A percentile compares a stretch with the other conserved stretches of the same genome.
Evolutionary conservation across 805 yeast species (phyloP).

Genomic region (Cyberlindnera sargentensis): DNA sequence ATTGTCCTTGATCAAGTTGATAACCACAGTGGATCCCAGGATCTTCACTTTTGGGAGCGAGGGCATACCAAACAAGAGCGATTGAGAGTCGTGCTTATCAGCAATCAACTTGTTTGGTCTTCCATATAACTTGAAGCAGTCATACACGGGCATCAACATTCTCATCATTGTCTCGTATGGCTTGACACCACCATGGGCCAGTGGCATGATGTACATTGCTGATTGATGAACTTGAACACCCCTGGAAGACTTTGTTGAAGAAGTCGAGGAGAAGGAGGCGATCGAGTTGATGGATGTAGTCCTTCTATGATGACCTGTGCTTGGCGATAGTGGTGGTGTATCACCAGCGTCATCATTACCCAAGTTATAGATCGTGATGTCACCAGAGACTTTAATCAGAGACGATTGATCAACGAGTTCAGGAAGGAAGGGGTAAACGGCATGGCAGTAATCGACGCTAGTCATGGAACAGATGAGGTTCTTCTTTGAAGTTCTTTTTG

Average conservation of each 20-base stretch:
- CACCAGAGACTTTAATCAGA: conserved; percentile 49
- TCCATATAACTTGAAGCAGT: conserved; percentile 66
- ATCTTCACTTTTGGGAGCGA: conserved; percentile 63
- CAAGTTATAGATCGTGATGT: conserved; percentile 33
- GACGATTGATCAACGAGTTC: conserved; percentile 52
- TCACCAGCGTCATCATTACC: conserved; percentile 3
- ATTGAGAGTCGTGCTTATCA: conserved; percentile 44
- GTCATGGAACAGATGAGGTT: conserved; percentile 44
- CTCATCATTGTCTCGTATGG: conserved; percentile 70
- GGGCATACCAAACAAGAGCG: conserved; percentile 68
- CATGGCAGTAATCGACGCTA: conserved; percentile 37
- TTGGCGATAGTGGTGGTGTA: conserved; percentile 2
- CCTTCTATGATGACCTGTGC: conserved; percentile 3
- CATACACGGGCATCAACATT: conserved; percentile 60
- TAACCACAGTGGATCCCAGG: conserved; percentile 22
- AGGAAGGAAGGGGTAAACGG: conserved; percentile 49
- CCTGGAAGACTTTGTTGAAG: conserved; percentile 7
- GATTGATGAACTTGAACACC: conserved; percentile 8
- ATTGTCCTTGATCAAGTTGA: conserved; percentile 10
- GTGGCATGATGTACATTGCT: conserved; percentile 55
- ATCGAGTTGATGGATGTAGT: conserved; percentile 5
- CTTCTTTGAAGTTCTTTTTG: conserved; percentile 42
- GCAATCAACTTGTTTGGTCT: conserved; percentile 60
- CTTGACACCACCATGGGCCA: conserved; percentile 62
- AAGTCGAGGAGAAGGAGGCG: conserved; percentile 7